Evolutionary conservation across 23 red algal species (phyloP).

Genomic region (Gracilaria caudata): DNA sequence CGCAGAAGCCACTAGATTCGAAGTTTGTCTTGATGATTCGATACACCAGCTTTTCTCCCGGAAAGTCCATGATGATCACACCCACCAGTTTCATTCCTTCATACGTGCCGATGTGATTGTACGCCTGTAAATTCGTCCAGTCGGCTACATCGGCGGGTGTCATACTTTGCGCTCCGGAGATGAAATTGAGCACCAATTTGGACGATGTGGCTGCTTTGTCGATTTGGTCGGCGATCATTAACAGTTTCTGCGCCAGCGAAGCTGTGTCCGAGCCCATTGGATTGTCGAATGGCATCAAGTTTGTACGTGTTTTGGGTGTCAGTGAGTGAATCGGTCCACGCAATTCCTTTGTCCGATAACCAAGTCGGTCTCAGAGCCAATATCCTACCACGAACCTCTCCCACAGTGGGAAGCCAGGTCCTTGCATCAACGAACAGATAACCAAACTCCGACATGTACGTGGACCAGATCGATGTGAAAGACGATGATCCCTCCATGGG

Average conservation of each 20-base stretch:
- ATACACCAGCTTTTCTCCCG: slow-evolving; percentile 49
- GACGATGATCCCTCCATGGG: slow-evolving; percentile 35
- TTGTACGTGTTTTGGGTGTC: slow-evolving; percentile 39
- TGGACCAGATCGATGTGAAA: slow-evolving; percentile 38
- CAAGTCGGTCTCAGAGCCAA: not conserved
- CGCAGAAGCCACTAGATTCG: slow-evolving; percentile 4
- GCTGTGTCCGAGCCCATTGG: slow-evolving; percentile 39
- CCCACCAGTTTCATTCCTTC: not conserved
- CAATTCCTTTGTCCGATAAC: slow-evolving; percentile 39
- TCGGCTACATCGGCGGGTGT: slow-evolving; percentile 23
- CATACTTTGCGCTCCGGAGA: slow-evolving; percentile 42
- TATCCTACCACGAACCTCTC: slow-evolving; percentile 29
- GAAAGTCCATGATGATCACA: slow-evolving; percentile 52
- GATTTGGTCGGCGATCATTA: not conserved
- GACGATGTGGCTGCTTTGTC: slow-evolving; percentile 30
- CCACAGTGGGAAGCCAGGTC: slow-evolving; percentile 34
- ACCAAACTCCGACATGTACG: slow-evolving; percentile 6
- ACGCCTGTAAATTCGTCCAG: slow-evolving; percentile 22
- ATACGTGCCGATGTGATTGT: slow-evolving; percentile 22
- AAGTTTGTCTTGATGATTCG: slow-evolving; percentile 53
- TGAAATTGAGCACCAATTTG: slow-evolving; percentile 31
- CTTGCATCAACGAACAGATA: slow-evolving; percentile 23
- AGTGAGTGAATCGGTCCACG: slow-evolving; percentile 1
- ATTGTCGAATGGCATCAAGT: not conserved
- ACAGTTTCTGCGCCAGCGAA: slow-evolving; percentile 41